Conservation (phyloP, 2,329 filamentous ascomycete species). For the Diplodia seriata region DNA sequence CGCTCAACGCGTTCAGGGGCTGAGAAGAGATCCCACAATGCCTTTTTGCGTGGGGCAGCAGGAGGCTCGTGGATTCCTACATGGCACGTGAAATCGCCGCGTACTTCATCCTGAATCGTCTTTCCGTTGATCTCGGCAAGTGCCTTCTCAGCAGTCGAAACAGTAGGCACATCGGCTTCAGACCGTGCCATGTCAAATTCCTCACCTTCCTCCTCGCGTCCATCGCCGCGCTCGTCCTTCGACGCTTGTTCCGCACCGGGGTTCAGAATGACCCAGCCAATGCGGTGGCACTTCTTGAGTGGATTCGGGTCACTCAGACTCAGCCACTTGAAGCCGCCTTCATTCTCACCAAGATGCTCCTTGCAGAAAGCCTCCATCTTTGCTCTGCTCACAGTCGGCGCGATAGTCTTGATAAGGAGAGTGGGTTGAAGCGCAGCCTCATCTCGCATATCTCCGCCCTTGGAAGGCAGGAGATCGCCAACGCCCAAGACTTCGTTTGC, state of each 20-base stretch:
- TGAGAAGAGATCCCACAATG: conserved; percentile 95
- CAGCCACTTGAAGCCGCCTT: conserved; percentile 93
- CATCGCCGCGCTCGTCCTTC: conserved; percentile 74
- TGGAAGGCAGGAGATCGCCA: conserved; percentile 83
- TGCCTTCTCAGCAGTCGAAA: conserved; percentile 77
- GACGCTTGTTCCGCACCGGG: conserved; percentile 72
- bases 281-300: conserved; percentile 94
- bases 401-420: conserved; percentile 96
- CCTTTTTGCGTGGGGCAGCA: conserved; percentile 86
- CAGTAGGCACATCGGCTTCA: conserved; percentile 42
- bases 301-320: conserved; percentile 97
- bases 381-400: conserved; percentile 89
- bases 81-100: conserved; percentile 96
- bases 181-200: conserved; percentile 47
- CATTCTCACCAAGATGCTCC: conserved; percentile 87
- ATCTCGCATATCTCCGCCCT: conserved; percentile 85
- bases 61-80: conserved; percentile 95
- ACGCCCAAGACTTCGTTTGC: conserved; percentile 92
- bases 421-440: conserved; percentile 89
- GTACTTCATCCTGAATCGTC: conserved; percentile 90
- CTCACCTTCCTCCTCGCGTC: conserved; percentile 70
- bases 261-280: conserved; percentile 98
- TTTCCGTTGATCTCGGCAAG: conserved; percentile 96
- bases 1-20: conserved; percentile 91
- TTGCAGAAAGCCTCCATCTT: conserved; percentile 95